phyloP scores from a whole-genome alignment of 108 stramenopile species.

The Conticribra guillardii region DNA sequence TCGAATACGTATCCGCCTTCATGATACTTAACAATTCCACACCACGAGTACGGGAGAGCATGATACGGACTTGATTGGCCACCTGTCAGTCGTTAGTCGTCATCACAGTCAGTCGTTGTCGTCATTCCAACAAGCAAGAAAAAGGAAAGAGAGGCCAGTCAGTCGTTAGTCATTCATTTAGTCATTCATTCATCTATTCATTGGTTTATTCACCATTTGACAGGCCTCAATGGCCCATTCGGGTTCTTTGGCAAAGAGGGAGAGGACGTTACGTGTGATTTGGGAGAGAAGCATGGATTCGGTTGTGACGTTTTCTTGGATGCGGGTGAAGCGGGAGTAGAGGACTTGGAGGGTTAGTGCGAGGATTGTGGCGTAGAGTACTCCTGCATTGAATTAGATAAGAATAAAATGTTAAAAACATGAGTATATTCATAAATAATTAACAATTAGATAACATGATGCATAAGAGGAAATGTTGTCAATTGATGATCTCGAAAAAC shows the following conservation, averaged over 20 bases:
- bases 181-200: too few species aligned
- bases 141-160: too few species aligned
- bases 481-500: too few species aligned
- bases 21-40: slow-evolving; percentile 63
- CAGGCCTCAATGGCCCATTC: slow-evolving; percentile 39
- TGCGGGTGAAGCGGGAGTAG: slow-evolving; percentile 44
- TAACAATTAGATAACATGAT: too few species aligned
- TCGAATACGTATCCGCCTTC: slow-evolving; percentile 67
- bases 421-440: neutral
- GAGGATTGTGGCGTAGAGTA: slow-evolving; percentile 28
- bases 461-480: too few species aligned
- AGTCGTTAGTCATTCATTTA: too few species aligned
- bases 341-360: slow-evolving; percentile 39
- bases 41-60: slow-evolving; percentile 60
- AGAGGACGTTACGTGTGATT: slow-evolving; percentile 37
- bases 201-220: too few species aligned
- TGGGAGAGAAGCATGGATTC: slow-evolving; percentile 57
- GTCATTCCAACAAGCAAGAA: too few species aligned
- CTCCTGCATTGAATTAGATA: slow-evolving; percentile 1
- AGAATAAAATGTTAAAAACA: neutral
- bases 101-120: too few species aligned
- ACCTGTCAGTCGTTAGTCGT: too few species aligned
- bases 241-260: slow-evolving; percentile 28
- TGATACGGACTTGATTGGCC: slow-evolving; percentile 66
- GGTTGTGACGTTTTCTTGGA: slow-evolving; percentile 41